These are phyloP conservation scores for Termitomyces sp. DNA, from an alignment of 768 basidiomycete species.

Conservation along the genomic window DNA sequence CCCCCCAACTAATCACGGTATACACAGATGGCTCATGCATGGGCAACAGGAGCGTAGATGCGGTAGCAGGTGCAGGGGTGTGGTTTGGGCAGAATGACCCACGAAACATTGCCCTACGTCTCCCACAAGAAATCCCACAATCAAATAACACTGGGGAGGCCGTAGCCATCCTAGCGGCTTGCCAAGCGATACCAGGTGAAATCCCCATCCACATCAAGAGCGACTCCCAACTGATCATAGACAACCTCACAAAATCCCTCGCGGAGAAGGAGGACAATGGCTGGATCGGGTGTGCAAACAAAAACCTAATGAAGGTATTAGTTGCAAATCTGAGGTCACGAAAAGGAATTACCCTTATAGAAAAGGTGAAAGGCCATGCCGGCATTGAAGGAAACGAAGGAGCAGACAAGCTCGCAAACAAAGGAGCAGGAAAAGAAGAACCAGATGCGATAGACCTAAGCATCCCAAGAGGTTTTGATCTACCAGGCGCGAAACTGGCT, in stretches of 20 bases:
- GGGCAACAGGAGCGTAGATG: background rate
- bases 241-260: conserved; percentile 7
- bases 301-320: no score
- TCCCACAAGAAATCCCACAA: conserved; percentile 4
- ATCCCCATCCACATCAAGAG: conserved; percentile 1
- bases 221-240: conserved; percentile 16
- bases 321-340: background rate
- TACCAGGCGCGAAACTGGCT: no score
- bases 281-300: background rate
- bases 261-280: conserved; percentile 9
- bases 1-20: background rate
- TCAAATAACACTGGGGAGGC: conserved; percentile 18
- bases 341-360: background rate
- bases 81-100: conserved; percentile 9
- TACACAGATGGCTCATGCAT: conserved; percentile 10
- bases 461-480: no score
- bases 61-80: conserved; percentile 14
- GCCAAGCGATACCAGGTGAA: no score
- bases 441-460: no score
- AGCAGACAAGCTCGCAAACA: no score
- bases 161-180: conserved; percentile 12
- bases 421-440: no score
- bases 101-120: conserved; percentile 6
- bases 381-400: no score
- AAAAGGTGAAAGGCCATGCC: no score